Evolutionary conservation across 768 basidiomycete species (phyloP).

Genomic region (Mycena maculata): DNA sequence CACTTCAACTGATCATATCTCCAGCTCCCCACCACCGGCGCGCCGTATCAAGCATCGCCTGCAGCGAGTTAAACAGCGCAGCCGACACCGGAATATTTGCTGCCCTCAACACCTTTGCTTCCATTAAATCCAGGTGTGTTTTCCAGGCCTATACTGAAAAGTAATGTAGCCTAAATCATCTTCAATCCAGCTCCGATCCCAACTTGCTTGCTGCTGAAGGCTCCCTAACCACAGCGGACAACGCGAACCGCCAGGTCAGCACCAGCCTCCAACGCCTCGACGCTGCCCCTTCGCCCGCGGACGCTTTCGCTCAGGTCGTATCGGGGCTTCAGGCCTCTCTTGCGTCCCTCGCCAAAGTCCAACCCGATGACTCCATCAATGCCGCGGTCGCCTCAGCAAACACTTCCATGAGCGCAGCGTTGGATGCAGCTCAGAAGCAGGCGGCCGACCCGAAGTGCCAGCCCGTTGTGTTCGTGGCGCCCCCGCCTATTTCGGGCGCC

Average conservation of each 20-base stretch:
- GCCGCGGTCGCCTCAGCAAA: not conserved
- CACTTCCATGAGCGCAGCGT: not conserved
- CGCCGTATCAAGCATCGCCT: not conserved
- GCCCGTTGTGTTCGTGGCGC: constrained; percentile 1
- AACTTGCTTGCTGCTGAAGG: constrained; percentile 5
- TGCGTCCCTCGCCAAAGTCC: not conserved
- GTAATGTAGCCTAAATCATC: not conserved
- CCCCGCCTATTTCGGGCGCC: not conserved
- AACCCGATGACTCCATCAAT: constrained; percentile 5
- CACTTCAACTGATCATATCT: not conserved
- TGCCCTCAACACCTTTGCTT: not conserved
- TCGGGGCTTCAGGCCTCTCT: not conserved
- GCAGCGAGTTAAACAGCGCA: not conserved
- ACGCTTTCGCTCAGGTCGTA: not conserved
- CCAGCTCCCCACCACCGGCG: not conserved
- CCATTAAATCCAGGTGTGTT: not conserved
- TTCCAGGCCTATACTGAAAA: not conserved
- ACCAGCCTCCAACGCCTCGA: not conserved
- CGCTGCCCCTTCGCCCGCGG: not conserved
- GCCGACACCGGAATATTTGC: not conserved
- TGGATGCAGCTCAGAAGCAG: constrained; percentile 8
- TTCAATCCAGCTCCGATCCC: constrained; percentile 7
- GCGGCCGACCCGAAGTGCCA: not conserved
- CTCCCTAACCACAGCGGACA: not conserved
- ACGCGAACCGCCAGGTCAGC: not conserved